Conservation (phyloP, 2,329 filamentous ascomycete genomes). For the Fusarium sterilihyphosum region DNA sequence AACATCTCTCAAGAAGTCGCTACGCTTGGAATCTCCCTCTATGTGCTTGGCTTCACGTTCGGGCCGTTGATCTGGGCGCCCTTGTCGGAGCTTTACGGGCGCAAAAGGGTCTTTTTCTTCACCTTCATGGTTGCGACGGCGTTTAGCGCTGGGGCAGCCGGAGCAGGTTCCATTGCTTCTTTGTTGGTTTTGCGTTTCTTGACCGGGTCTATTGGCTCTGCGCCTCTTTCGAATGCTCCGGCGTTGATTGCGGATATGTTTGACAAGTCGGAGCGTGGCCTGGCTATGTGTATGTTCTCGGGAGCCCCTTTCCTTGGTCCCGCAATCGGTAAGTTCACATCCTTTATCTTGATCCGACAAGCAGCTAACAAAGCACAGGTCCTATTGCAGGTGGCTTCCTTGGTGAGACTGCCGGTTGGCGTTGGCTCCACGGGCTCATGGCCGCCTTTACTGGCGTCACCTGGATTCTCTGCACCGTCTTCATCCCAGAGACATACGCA, state of each 20-base stretch:
- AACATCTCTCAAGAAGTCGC: conserved; percentile 60
- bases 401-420: conserved; percentile 64
- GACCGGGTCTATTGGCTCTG: neutral
- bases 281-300: conserved; percentile 65
- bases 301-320: conserved; percentile 53
- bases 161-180: conserved; percentile 63
- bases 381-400: conserved; percentile 69
- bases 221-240: conserved; percentile 6
- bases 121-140: conserved; percentile 66
- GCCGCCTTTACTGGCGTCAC: conserved; percentile 54
- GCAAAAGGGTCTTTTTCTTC: conserved; percentile 65
- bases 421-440: conserved; percentile 54
- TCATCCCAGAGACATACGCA: conserved; percentile 51
- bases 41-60: conserved; percentile 69
- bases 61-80: conserved; percentile 74
- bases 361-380: conserved; percentile 35
- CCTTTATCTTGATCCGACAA: rapidly evolving
- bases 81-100: conserved; percentile 69
- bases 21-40: conserved; percentile 70
- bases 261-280: conserved; percentile 57
- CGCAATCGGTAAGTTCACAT: neutral
- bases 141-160: conserved; percentile 70
- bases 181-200: conserved; percentile 47
- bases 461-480: conserved; percentile 51
- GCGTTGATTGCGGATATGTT: conserved; percentile 45